Conservation (phyloP, 805 yeast genomes). For the Komagataella pseudopastoris region DNA sequence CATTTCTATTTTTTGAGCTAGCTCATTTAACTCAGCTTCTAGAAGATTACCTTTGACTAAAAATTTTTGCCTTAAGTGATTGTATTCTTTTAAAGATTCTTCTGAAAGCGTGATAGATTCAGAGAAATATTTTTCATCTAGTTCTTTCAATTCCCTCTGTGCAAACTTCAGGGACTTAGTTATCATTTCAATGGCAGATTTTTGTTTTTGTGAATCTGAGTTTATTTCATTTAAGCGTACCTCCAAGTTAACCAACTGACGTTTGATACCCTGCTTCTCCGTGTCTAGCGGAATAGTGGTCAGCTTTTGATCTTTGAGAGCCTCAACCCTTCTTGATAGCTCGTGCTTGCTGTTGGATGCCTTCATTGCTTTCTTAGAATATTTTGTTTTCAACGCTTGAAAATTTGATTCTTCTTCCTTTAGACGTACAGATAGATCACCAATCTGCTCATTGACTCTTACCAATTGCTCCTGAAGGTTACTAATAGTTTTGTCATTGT, state of each 20-base stretch:
- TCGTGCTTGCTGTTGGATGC: slow-evolving; percentile 25
- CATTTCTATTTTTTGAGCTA: slow-evolving; percentile 13
- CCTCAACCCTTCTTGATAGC: slow-evolving; percentile 20
- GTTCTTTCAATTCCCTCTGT: slow-evolving; percentile 15
- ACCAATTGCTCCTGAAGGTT: slow-evolving; percentile 23
- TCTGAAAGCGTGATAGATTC: slow-evolving; percentile 20
- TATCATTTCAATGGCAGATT: slow-evolving; percentile 24
- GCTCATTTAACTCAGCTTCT: slow-evolving; percentile 34
- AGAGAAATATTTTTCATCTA: slow-evolving; percentile 1
- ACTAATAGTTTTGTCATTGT: slow-evolving; percentile 15
- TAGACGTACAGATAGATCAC: slow-evolving; percentile 1
- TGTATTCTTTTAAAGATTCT: slow-evolving; percentile 45
- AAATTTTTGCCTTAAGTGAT: slow-evolving; percentile 39
- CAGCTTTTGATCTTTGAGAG: slow-evolving; percentile 30
- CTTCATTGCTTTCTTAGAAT: slow-evolving; percentile 30
- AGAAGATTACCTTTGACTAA: slow-evolving; percentile 40
- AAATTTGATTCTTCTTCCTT: slow-evolving; percentile 16
- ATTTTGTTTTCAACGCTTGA: slow-evolving; percentile 20
- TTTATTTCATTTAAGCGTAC: slow-evolving; percentile 32
- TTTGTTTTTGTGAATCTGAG: slow-evolving; percentile 31
- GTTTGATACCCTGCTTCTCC: slow-evolving; percentile 35
- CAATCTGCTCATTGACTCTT: slow-evolving; percentile 14
- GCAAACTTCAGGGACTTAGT: slow-evolving; percentile 12
- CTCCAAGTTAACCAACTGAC: slow-evolving; percentile 35
- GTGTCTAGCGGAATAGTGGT: slow-evolving; percentile 51